phyloP scores from a whole-genome alignment of 345 rosid genomes.

The Lepidium sativum region DNA sequence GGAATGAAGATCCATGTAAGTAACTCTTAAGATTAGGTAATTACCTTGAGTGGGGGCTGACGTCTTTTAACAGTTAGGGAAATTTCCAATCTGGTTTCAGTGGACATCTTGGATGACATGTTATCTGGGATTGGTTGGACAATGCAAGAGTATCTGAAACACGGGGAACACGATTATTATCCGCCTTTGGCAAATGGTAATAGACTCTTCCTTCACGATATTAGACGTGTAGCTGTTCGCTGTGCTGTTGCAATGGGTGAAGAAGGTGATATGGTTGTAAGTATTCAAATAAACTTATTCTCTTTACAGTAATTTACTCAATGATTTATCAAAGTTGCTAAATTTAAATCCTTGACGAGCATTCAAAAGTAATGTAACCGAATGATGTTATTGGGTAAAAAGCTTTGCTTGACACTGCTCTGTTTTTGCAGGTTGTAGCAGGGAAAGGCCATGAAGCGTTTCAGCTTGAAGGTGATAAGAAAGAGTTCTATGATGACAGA shows the following conservation, averaged over 20 bases:
- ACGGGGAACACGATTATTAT: constrained; percentile 82
- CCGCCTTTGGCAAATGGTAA: constrained; percentile 89
- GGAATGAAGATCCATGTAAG: constrained; percentile 85
- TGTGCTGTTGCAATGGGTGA: constrained; percentile 98
- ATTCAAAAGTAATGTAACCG: neutral
- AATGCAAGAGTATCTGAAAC: constrained; percentile 85
- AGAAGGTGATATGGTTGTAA: constrained; percentile 97
- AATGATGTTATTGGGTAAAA: neutral
- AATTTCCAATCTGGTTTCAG: constrained; percentile 36
- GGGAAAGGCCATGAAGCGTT: constrained; percentile 90
- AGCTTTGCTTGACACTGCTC: constrained; percentile 6
- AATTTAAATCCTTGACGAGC: neutral
- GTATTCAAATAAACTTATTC: constrained; percentile 25
- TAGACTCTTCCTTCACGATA: constrained; percentile 80
- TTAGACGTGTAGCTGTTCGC: constrained; percentile 88
- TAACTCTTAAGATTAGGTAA: neutral
- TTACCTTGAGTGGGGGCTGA: neutral
- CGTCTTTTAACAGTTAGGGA: neutral
- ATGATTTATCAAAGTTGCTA: neutral
- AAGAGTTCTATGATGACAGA: constrained; percentile 77
- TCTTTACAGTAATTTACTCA: neutral
- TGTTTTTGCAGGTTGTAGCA: constrained; percentile 56
- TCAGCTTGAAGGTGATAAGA: constrained; percentile 79
- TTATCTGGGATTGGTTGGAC: constrained; percentile 89
- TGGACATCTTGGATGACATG: constrained; percentile 97